Conservation (phyloP, 352 stramenopile species). For the Aphanomyces stellatus region DNA sequence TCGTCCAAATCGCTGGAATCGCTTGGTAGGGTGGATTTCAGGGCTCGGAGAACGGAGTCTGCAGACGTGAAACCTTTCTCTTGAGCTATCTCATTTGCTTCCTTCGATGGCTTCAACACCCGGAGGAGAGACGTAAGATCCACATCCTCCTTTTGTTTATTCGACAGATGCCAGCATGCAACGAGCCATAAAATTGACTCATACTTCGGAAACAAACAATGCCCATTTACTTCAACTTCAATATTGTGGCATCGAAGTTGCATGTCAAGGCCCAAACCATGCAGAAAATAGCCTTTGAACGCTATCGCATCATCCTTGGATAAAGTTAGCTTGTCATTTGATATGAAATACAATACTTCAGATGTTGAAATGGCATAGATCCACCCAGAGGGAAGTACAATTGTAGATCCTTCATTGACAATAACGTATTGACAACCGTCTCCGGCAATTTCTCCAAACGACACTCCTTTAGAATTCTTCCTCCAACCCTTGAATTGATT, state of each 20-base stretch:
- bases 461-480: slow-evolving; percentile 22
- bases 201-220: slow-evolving; percentile 30
- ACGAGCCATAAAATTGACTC: slow-evolving; percentile 33
- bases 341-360: background rate
- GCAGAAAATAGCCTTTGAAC: slow-evolving; percentile 39
- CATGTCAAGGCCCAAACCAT: slow-evolving; percentile 30
- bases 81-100: background rate
- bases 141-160: background rate
- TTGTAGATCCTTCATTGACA: slow-evolving; percentile 30
- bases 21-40: background rate
- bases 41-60: background rate
- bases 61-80: background rate
- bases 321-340: background rate
- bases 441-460: slow-evolving; percentile 26
- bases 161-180: slow-evolving; percentile 4
- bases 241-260: slow-evolving; percentile 29
- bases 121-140: background rate
- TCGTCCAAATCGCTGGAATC: background rate
- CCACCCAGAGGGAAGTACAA: slow-evolving; percentile 39
- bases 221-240: slow-evolving; percentile 25
- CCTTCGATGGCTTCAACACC: background rate
- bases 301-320: slow-evolving; percentile 30
- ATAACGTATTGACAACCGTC: slow-evolving; percentile 28
- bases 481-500: slow-evolving; percentile 27
- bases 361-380: slow-evolving; percentile 37